Evolutionary conservation across 2,329 filamentous ascomycete genomes (phyloP), one percentile per base, ranked within the genome.

Genomic region (Cladosporium sp.): DNA sequence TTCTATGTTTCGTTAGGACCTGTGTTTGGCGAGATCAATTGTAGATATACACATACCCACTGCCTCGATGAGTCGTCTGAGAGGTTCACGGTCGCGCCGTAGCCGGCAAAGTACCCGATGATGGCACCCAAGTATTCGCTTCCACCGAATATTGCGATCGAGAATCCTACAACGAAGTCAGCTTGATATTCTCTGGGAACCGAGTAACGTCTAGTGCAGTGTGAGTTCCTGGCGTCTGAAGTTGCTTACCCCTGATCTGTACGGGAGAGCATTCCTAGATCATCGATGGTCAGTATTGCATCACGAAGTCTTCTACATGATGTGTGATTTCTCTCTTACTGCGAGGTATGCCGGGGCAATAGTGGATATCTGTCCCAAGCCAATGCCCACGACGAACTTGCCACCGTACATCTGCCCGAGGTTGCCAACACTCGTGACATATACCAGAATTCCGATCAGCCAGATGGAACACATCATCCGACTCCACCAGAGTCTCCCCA

Each of bases 61-160:
- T 50, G 47, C 8, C 19, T 42, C 7, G 19, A 29, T 5, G 1
- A 65, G 36, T 71, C 64, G 22, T 72, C 70, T 55, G 74, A 68
- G 30, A 55, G 7, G 20, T 43, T 41, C 2, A 49, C 13, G 8
- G 41, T 30, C 17, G 71, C 73, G 8, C 75, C 74, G 66, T 70
- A 77, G 3, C 65, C 86, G 55, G 85, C 80, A 60, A 89, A 90
- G 69, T 89, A 90, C 7, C 85, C 85, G 17, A 91, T 73, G 57
- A 90, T 84, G 54, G 90, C 88, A 19, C 86, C 86, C 9, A 56
- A 18, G 62, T 90, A 90, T 17, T 90, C 86, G 47, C 85, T 76
- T 1, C 82, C 83, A 1, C 82, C 79, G 63, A 86, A 86, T 6
- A 83, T 74, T 58, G 82, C 84, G 1, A 85, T 87, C 62, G 85